phyloP scores from a whole-genome alignment of 2,329 filamentous ascomycete genomes.

The Fusarium multiceps region DNA sequence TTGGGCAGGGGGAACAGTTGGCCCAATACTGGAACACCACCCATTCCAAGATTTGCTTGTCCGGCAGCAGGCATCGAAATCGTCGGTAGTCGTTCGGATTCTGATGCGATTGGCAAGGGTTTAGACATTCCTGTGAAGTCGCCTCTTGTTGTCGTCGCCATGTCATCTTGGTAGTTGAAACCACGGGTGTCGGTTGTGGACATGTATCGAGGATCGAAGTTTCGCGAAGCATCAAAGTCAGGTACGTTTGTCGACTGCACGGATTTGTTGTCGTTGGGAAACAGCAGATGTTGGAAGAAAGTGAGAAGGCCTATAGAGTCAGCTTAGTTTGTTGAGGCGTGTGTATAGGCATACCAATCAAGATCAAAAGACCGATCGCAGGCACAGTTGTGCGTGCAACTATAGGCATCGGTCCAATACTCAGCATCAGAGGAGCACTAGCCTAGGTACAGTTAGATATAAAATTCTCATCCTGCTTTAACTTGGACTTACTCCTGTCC shows the following conservation, averaged over 20 bases:
- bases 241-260: conserved; percentile 6
- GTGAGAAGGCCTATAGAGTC: conserved; percentile 50
- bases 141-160: conserved; percentile 56
- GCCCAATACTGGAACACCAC: conserved; percentile 54
- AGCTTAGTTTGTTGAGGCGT: neutral
- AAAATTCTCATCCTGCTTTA: neutral
- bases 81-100: conserved; percentile 49
- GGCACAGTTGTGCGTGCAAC: conserved; percentile 62
- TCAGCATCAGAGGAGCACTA: conserved; percentile 64
- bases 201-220: conserved; percentile 30
- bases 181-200: conserved; percentile 59
- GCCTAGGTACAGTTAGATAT: conserved; percentile 50
- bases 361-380: conserved; percentile 60
- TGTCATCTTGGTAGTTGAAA: conserved; percentile 60
- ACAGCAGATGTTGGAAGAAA: conserved; percentile 46
- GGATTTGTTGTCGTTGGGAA: conserved; percentile 6
- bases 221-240: conserved; percentile 26
- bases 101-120: conserved; percentile 12
- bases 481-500: conserved; percentile 62
- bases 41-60: conserved; percentile 52
- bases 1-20: conserved; percentile 58
- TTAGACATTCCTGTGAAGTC: conserved; percentile 38
- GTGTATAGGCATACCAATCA: conserved; percentile 56
- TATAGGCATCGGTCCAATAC: conserved; percentile 56
- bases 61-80: conserved; percentile 54